These are phyloP conservation scores for Amylocarpus encephaloides DNA, from an alignment of 2,329 filamentous ascomycete genomes.

Conservation along the genomic window DNA sequence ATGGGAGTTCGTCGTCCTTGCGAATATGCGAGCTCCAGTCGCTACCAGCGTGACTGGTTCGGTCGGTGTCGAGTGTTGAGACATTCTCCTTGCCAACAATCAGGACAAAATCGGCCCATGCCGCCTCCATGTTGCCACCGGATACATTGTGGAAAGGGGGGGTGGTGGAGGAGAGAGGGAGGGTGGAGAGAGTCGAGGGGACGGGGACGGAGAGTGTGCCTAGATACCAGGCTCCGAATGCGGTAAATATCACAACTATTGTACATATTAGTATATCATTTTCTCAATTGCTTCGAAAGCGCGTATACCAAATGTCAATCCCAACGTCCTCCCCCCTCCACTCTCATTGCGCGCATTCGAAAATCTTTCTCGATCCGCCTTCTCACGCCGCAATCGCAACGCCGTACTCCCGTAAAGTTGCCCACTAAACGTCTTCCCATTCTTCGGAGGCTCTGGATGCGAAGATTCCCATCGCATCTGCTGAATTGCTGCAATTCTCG, in stretches of 20 bases:
- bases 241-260: slow-evolving; percentile 26
- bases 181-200: slow-evolving; percentile 48
- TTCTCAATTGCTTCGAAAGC: neutral
- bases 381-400: slow-evolving; percentile 48
- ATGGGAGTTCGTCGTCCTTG: slow-evolving; percentile 45
- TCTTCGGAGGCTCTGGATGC: slow-evolving; percentile 15
- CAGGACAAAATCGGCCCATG: slow-evolving; percentile 62
- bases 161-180: slow-evolving; percentile 46
- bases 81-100: slow-evolving; percentile 61
- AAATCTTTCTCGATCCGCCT: slow-evolving; percentile 47
- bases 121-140: slow-evolving; percentile 59
- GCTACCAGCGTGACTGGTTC: slow-evolving; percentile 52
- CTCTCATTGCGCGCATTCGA: slow-evolving; percentile 36
- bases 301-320: slow-evolving; percentile 48
- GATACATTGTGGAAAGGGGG: slow-evolving; percentile 52
- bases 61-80: slow-evolving; percentile 50
- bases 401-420: slow-evolving; percentile 55
- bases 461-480: slow-evolving; percentile 25
- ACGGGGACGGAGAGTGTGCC: slow-evolving; percentile 50
- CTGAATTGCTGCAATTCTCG: slow-evolving; percentile 11
- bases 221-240: slow-evolving; percentile 43
- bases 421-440: slow-evolving; percentile 43
- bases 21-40: slow-evolving; percentile 57
- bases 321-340: slow-evolving; percentile 41
- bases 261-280: neutral